A percentile compares a stretch with the other conserved stretches of the same genome.
phyloP scores from a whole-genome alignment of 1,139 yeast genomes.

The Blastobotrys capitulatus region DNA sequence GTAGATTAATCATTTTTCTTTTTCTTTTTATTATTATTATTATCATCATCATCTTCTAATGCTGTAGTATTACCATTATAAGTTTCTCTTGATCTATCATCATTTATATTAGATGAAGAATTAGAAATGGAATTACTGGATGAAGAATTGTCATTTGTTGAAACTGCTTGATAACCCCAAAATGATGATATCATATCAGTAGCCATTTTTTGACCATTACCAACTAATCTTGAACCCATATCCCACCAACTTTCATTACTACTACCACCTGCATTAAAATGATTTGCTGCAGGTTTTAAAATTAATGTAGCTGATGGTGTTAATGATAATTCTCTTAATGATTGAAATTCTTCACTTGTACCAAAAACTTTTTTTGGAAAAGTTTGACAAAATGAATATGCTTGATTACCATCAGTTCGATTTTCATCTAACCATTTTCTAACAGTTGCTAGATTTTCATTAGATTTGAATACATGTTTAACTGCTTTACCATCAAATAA shows the following conservation, averaged over 20 bases:
- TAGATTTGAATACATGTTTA: conserved; percentile 39
- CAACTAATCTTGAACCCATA: background rate
- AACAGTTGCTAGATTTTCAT: conserved; percentile 47
- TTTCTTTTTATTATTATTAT: background rate
- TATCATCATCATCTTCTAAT: conserved; percentile 35
- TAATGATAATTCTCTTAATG: conserved; percentile 46
- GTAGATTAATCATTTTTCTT: too few relatives aligned
- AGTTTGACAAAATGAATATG: conserved; percentile 44
- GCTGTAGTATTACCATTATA: conserved; percentile 45
- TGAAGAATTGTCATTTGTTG: background rate
- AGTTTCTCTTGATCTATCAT: conserved; percentile 29
- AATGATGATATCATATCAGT: background rate
- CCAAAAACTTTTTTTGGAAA: conserved; percentile 43
- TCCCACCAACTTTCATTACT: conserved; percentile 25
- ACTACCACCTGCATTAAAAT: conserved; percentile 16
- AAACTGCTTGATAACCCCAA: background rate
- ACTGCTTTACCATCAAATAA: conserved; percentile 52
- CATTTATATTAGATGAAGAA: background rate
- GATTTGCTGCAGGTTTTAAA: conserved; percentile 43
- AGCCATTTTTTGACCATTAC: background rate
- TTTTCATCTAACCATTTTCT: conserved; percentile 57
- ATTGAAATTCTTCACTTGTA: conserved; percentile 48
- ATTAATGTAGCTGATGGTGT: conserved; percentile 64
- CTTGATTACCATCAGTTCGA: conserved; percentile 44
- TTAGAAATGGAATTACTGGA: background rate